Percentiles rank a stretch among this genome's conserved stretches.
Evolutionary conservation across 768 basidiomycete genomes (phyloP).

Genomic region (Rhizopogon vinicolor): DNA sequence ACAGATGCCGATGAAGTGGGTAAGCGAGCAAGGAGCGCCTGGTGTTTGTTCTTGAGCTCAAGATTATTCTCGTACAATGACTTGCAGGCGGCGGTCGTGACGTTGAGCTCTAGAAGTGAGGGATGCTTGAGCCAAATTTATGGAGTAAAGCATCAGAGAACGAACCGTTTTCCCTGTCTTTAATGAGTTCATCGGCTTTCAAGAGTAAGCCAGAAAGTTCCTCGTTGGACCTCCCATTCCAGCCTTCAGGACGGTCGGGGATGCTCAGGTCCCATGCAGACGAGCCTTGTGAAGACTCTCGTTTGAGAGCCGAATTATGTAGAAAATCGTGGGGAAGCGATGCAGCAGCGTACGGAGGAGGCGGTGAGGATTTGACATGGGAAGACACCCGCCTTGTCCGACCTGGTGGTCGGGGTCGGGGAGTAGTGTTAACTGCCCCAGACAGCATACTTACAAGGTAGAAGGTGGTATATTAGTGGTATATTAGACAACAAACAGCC

Average conservation of each 20-base stretch:
- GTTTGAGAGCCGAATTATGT: constrained; percentile 25
- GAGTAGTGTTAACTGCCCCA: constrained; percentile 29
- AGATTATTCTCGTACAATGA: constrained; percentile 66
- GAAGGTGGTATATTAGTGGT: constrained; percentile 5
- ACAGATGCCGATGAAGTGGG: constrained; percentile 41
- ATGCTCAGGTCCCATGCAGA: constrained; percentile 17
- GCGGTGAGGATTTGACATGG: constrained; percentile 37
- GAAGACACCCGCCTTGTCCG: constrained; percentile 48
- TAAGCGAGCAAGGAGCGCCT: constrained; percentile 62
- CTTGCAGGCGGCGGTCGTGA: constrained; percentile 67
- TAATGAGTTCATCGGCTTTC: constrained; percentile 73
- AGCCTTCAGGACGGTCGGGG: constrained; percentile 31
- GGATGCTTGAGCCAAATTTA: constrained; percentile 4
- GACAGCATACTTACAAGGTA: constrained; percentile 26
- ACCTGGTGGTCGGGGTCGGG: constrained; percentile 66
- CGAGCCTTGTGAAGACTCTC: constrained; percentile 12
- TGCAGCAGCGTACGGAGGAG: constrained; percentile 54
- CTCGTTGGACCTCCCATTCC: constrained; percentile 68
- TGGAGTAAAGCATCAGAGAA: constrained; percentile 8
- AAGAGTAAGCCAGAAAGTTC: constrained; percentile 66
- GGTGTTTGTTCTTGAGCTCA: constrained; percentile 65
- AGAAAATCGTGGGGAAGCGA: constrained; percentile 27
- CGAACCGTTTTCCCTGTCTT: constrained; percentile 72
- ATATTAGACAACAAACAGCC: background rate
- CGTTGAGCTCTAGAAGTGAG: constrained; percentile 49